A percentile compares a stretch with the other conserved stretches of the same genome.
These are phyloP conservation scores for Raddia guianensis DNA, from an alignment of 176 grass and related monocot species.

Conservation along the genomic window DNA sequence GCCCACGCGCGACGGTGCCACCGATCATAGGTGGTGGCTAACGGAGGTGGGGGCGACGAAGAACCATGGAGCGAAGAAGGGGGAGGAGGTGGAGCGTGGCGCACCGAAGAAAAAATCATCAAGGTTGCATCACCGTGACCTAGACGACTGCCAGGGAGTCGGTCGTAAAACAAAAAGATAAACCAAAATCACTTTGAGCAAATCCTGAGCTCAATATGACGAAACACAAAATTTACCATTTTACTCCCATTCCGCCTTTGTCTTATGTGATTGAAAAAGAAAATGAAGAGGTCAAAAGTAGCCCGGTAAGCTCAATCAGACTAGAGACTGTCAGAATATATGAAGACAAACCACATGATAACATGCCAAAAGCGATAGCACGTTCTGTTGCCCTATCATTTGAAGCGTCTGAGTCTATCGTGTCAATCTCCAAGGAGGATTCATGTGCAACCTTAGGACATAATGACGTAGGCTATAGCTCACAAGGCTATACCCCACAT, in stretches of 20 bases:
- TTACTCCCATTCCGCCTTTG: background rate
- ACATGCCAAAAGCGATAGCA: slow-evolving; percentile 36
- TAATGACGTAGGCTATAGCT: background rate
- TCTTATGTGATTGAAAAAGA: slow-evolving; percentile 9
- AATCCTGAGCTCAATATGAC: slow-evolving; percentile 50
- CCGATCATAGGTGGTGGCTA: no score
- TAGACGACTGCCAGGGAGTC: no score
- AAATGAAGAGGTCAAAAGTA: slow-evolving; percentile 20
- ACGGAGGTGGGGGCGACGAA: no score
- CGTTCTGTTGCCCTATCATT: slow-evolving; percentile 35
- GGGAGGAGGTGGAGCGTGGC: no score
- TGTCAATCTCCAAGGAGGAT: slow-evolving; percentile 35
- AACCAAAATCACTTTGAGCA: slow-evolving; percentile 34
- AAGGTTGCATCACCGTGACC: no score
- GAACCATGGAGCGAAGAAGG: no score
- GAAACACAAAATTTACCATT: slow-evolving; percentile 9
- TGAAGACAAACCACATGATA: slow-evolving; percentile 39
- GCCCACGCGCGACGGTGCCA: no score
- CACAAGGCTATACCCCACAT: slow-evolving; percentile 8
- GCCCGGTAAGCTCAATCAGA: background rate
- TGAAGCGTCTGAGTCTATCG: background rate
- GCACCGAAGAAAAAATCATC: no score
- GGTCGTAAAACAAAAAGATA: background rate
- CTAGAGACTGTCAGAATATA: slow-evolving; percentile 9
- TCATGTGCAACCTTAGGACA: slow-evolving; percentile 33